These are phyloP conservation scores for Kregervanrija fluxuum DNA, from an alignment of 805 yeast species.

Conservation along the genomic window DNA sequence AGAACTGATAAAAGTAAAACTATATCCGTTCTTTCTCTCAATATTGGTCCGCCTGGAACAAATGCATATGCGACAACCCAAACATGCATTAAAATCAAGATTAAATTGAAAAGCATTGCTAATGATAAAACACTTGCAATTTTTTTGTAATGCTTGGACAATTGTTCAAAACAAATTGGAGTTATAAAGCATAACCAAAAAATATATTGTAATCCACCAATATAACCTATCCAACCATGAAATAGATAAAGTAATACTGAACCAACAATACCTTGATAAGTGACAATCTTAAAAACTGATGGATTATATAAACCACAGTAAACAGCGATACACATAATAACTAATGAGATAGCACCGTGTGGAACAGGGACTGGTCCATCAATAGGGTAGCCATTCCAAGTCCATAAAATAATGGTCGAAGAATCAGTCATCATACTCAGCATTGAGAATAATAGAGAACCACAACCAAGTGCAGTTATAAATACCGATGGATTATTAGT, in stretches of 20 bases:
- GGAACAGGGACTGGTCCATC: constrained; percentile 83
- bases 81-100: constrained; percentile 72
- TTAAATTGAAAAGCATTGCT: constrained; percentile 41
- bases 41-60: constrained; percentile 86
- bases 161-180: constrained; percentile 52
- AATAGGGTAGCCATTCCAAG: constrained; percentile 94
- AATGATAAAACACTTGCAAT: constrained; percentile 48
- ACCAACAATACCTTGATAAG: constrained; percentile 39
- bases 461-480: constrained; percentile 62
- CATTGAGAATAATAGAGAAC: constrained; percentile 62
- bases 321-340: constrained; percentile 51
- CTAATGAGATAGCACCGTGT: constrained; percentile 64
- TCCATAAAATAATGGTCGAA: constrained; percentile 83
- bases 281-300: constrained; percentile 11
- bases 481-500: constrained; percentile 34
- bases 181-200: constrained; percentile 56
- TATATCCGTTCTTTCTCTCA: constrained; percentile 84
- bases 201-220: constrained; percentile 61
- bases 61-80: constrained; percentile 99
- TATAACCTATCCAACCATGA: constrained; percentile 65
- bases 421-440: constrained; percentile 78
- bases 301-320: constrained; percentile 35
- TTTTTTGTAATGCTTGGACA: constrained; percentile 30
- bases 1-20: constrained; percentile 52
- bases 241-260: constrained; percentile 42